Conservation (phyloP, 2,329 filamentous ascomycete species). For the Nemania sp. region DNA sequence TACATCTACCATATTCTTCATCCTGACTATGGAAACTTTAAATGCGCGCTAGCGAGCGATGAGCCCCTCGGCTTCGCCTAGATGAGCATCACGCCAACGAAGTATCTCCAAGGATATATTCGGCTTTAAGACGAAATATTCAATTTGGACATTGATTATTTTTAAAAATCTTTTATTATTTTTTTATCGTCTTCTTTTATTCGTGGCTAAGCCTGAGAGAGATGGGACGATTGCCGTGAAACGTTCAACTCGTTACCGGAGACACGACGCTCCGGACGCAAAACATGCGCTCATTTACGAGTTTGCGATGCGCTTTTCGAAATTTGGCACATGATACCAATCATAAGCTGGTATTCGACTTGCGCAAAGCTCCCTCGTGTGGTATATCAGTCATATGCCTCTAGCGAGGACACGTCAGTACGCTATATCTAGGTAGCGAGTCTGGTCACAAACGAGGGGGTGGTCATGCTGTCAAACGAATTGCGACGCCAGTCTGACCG, state of each 20-base stretch:
- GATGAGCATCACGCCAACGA: too few species aligned
- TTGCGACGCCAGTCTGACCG: constrained; percentile 25
- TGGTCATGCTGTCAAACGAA: constrained; percentile 23
- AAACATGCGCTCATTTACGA: neutral
- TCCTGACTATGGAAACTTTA: too few species aligned
- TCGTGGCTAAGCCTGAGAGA: neutral
- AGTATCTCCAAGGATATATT: too few species aligned
- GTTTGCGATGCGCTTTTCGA: neutral
- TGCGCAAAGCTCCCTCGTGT: neutral
- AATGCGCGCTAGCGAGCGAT: too few species aligned
- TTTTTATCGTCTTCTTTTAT: neutral
- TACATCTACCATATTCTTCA: too few species aligned
- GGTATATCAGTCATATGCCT: neutral
- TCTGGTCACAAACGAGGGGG: neutral
- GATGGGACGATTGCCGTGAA: neutral
- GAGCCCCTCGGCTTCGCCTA: too few species aligned
- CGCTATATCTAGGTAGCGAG: neutral
- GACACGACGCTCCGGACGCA: neutral
- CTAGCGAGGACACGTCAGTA: too few species aligned
- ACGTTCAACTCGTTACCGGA: neutral
- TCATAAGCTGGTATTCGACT: neutral
- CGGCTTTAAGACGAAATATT: too few species aligned
- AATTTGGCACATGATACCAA: neutral
- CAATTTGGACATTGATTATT: neutral
- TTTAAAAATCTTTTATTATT: neutral